Evolutionary conservation across 768 basidiomycete species (phyloP).

Genomic region (Lepiota venenata): DNA sequence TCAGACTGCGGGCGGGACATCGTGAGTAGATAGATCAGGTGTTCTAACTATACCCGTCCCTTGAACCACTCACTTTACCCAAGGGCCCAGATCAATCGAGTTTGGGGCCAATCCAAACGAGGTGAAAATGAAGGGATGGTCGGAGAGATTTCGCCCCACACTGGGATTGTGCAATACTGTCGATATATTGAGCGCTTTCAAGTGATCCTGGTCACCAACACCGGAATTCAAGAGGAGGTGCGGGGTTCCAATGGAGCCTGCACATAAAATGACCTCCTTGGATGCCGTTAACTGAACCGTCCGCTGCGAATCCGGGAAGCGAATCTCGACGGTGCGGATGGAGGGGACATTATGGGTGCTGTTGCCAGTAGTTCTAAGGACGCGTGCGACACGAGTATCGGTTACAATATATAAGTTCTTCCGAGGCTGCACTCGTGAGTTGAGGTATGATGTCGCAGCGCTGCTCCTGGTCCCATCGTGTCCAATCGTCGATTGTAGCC

Average conservation of each 20-base stretch:
- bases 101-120: background rate
- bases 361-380: background rate
- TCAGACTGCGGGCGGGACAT: no score
- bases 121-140: conserved; percentile 41
- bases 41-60: no score
- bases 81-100: conserved; percentile 5
- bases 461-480: conserved; percentile 13
- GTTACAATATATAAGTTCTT: conserved; percentile 10
- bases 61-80: no score
- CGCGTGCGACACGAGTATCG: conserved; percentile 10
- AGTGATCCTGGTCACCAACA: conserved; percentile 10
- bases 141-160: conserved; percentile 72
- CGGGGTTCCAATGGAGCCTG: conserved; percentile 11
- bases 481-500: conserved; percentile 12
- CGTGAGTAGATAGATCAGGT: no score
- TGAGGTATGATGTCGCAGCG: conserved; percentile 11
- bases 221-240: conserved; percentile 16
- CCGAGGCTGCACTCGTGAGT: background rate
- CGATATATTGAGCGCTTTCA: background rate
- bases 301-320: background rate
- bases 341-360: background rate
- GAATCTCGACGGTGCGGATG: conserved; percentile 11
- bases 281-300: conserved; percentile 7
- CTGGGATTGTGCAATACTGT: conserved; percentile 54
- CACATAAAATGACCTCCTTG: conserved; percentile 13